Percentiles rank a stretch among this genome's conserved stretches.
Conservation (phyloP, 2,329 filamentous ascomycete genomes). For the Blastomyces silverae region DNA sequence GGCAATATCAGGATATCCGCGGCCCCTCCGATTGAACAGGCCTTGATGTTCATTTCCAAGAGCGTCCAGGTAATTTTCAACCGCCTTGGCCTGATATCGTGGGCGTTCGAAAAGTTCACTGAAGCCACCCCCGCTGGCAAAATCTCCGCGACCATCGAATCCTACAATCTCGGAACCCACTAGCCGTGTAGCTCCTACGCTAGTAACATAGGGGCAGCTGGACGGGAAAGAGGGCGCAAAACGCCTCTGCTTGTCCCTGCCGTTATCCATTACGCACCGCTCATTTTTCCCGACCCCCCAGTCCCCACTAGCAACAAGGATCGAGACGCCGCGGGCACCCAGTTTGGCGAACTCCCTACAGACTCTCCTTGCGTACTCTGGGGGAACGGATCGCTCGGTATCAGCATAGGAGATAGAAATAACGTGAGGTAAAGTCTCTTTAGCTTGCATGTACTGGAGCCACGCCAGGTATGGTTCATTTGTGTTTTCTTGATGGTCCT, state of each 20-base stretch:
- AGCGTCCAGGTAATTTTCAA: slow-evolving; percentile 39
- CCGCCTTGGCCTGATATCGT: slow-evolving; percentile 42
- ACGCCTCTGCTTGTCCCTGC: slow-evolving; percentile 43
- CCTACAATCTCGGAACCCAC: slow-evolving; percentile 47
- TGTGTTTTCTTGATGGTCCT: slow-evolving; percentile 1
- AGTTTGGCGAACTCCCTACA: slow-evolving; percentile 59
- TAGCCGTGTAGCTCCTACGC: slow-evolving; percentile 53
- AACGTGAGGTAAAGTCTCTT: slow-evolving; percentile 53
- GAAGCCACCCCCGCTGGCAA: slow-evolving; percentile 50
- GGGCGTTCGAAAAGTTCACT: slow-evolving; percentile 45
- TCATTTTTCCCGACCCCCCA: slow-evolving; percentile 53
- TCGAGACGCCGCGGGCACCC: slow-evolving; percentile 57
- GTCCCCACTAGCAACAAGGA: slow-evolving; percentile 60
- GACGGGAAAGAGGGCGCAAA: slow-evolving; percentile 52
- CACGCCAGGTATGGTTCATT: slow-evolving; percentile 64
- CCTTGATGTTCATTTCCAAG: slow-evolving; percentile 41
- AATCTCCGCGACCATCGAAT: slow-evolving; percentile 37
- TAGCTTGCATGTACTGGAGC: slow-evolving; percentile 52
- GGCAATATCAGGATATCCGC: slow-evolving; percentile 56
- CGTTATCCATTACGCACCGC: slow-evolving; percentile 33
- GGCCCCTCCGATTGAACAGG: slow-evolving; percentile 47
- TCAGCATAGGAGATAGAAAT: slow-evolving; percentile 64
- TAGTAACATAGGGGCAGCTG: slow-evolving; percentile 56
- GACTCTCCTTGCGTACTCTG: slow-evolving; percentile 53
- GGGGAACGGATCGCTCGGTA: slow-evolving; percentile 56